phyloP scores from a whole-genome alignment of 169 alveolate species.

The Theileria sp. region DNA sequence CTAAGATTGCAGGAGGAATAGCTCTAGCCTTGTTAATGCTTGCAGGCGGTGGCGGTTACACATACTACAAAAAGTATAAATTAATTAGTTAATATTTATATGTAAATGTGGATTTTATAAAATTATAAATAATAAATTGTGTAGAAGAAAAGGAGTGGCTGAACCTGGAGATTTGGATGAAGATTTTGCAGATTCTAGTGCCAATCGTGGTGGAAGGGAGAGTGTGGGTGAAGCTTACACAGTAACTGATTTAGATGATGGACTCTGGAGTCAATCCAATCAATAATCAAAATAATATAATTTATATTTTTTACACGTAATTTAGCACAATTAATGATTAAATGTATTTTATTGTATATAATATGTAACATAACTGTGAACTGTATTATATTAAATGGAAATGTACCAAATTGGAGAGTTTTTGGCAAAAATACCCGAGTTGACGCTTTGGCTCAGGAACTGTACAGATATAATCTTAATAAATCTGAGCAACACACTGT shows the following conservation, averaged over 20 bases:
- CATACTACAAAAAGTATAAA: conserved; percentile 57
- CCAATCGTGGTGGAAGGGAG: conserved; percentile 2
- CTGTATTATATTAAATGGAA: neutral
- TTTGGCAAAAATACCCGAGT: neutral
- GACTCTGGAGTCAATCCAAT: conserved; percentile 65
- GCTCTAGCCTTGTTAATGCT: conserved; percentile 41
- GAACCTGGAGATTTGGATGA: neutral
- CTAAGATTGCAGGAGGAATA: conserved; percentile 69
- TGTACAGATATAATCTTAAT: conserved; percentile 5
- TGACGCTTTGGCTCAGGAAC: conserved; percentile 12
- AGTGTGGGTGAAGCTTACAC: conserved; percentile 60
- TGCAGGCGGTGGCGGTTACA: conserved; percentile 68
- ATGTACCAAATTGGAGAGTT: conserved; percentile 4
- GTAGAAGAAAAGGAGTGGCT: neutral
- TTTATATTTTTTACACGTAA: neutral
- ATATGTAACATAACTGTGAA: neutral
- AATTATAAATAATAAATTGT: neutral
- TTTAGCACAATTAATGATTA: neutral
- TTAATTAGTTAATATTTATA: neutral
- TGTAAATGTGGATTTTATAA: neutral
- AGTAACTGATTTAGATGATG: conserved; percentile 66
- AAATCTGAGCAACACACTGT: neutral
- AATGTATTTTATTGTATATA: neutral
- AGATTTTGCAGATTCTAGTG: conserved; percentile 52
- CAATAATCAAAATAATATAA: conserved; percentile 1